A percentile compares a stretch with the other conserved stretches of the same genome.
Evolutionary conservation across 495 filamentous ascomycete species (phyloP).

Genomic region (Sabuloglossum arenarium): DNA sequence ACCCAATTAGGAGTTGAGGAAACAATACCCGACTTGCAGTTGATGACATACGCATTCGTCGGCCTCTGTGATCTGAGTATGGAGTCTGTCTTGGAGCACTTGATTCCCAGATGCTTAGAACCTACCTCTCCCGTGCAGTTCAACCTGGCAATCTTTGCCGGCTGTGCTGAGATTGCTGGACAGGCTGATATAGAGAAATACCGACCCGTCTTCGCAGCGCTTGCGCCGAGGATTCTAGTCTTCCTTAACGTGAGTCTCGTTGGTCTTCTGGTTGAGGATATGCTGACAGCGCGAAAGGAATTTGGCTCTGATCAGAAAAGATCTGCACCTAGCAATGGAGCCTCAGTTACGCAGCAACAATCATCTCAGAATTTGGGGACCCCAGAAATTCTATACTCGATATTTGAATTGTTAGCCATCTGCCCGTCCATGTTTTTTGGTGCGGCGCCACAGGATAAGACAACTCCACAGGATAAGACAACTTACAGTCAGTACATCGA

Average conservation of each 20-base stretch:
- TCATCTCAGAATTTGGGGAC: background rate
- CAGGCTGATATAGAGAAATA: constrained; percentile 27
- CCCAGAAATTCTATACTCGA: constrained; percentile 6
- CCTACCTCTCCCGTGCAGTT: constrained; percentile 32
- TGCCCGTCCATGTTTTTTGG: constrained; percentile 30
- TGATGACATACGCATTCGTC: constrained; percentile 45
- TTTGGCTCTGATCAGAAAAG: background rate
- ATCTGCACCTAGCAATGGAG: background rate
- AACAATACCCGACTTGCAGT: constrained; percentile 27
- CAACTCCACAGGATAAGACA: constrained; percentile 14
- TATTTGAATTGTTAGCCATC: constrained; percentile 30
- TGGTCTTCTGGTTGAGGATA: background rate
- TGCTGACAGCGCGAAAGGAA: background rate
- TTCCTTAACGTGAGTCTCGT: constrained; percentile 1
- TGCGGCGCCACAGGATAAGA: constrained; percentile 15
- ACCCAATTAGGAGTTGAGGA: constrained; percentile 19
- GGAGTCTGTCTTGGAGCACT: constrained; percentile 29
- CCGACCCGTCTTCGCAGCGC: constrained; percentile 22
- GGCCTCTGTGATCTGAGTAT: constrained; percentile 35
- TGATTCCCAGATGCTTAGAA: constrained; percentile 31
- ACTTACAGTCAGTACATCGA: constrained; percentile 26
- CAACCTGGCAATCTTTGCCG: constrained; percentile 37
- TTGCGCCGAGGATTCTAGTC: constrained; percentile 1
- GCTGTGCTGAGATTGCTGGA: constrained; percentile 31
- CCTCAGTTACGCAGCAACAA: background rate